phyloP scores from a whole-genome alignment of 352 stramenopile species.

The Peronospora farinosa region DNA sequence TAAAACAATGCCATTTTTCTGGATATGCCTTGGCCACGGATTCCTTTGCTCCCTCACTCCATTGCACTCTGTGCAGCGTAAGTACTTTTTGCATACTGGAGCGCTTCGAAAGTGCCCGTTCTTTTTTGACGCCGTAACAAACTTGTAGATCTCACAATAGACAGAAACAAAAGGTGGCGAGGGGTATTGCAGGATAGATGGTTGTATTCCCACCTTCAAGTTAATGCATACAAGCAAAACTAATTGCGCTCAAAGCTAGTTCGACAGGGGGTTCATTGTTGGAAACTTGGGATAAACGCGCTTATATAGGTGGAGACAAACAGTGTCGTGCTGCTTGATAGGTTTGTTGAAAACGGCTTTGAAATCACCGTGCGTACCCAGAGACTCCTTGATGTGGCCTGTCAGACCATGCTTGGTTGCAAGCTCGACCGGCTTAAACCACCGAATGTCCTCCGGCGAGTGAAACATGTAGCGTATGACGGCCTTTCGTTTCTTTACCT shows the following conservation, averaged over 20 bases:
- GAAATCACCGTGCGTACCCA: conserved; percentile 98
- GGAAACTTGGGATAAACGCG: conserved; percentile 97
- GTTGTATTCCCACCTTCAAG: no score
- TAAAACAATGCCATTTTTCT: no score
- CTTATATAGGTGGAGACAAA: conserved; percentile 99
- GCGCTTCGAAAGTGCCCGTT: no score
- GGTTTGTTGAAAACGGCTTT: conserved; percentile 99
- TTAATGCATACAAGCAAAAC: no score
- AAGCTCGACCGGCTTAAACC: conserved; percentile 98
- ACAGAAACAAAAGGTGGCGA: no score
- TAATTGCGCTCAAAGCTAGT: conserved; percentile 9
- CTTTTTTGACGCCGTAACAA: no score
- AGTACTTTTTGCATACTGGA: no score
- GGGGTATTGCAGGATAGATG: no score
- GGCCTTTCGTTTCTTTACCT: conserved; percentile 97
- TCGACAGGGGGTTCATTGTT: conserved; percentile 32
- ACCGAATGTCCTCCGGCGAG: conserved; percentile 95
- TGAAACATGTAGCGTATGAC: conserved; percentile 99
- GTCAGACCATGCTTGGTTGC: conserved; percentile 96
- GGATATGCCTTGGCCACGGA: no score
- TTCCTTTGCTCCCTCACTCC: no score
- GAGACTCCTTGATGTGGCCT: conserved; percentile 96
- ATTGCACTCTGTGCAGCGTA: no score
- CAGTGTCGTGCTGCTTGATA: conserved; percentile 99
- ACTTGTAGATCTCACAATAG: no score